Evolutionary conservation across 148 eudicot genomes (phyloP), one percentile per base, ranked within the genome.

Genomic region (Drosera capensis): DNA sequence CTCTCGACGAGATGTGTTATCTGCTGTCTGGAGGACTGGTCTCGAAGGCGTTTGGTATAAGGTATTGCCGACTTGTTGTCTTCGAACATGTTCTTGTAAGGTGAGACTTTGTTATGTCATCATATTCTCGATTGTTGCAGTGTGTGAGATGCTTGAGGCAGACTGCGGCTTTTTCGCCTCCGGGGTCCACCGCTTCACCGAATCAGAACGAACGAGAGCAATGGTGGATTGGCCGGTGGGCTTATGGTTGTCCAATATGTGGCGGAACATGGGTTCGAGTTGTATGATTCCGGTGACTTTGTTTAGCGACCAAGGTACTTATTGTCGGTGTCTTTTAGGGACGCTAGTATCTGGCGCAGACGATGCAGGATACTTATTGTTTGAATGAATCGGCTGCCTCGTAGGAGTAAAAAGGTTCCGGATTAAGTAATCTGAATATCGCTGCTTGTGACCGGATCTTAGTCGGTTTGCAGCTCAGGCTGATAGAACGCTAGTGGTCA

Each of bases 171-270:
- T 84, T 83, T 52, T 67, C 79, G 23, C 45, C 92, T 7, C 74
- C 86, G 22, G 74, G 79, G 46, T 54, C 75, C 13, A 54, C 48
- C 35, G 52, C 25, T 63, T 14, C 74, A 42, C 7, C 75, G 25
- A 75, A 61, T 61, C 87, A 73, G 56, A 68, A 68, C 45, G 97
- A 83, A 21, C 67, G 75, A 58, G 94, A 88, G 52, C 60, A 56
- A 45, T 88, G 80, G 78, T 88, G 97, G 97, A 78, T 88, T 56
- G 75, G 94, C 62, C 83, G 97, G 18, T 88, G 97, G 97, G 94
- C 71, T 43, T 66, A 66, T 56, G 92, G 97, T 17, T 88, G 97
- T 58, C 97, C 97, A 24, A 88, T 88, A 74, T 88, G 97, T 51
- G 97, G 97, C 8, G 97, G 97, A 45, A 66, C 87, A 20, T 88